These are phyloP conservation scores for Plasmodium fragile DNA, from an alignment of 169 alveolate species.

Conservation along the genomic window DNA sequence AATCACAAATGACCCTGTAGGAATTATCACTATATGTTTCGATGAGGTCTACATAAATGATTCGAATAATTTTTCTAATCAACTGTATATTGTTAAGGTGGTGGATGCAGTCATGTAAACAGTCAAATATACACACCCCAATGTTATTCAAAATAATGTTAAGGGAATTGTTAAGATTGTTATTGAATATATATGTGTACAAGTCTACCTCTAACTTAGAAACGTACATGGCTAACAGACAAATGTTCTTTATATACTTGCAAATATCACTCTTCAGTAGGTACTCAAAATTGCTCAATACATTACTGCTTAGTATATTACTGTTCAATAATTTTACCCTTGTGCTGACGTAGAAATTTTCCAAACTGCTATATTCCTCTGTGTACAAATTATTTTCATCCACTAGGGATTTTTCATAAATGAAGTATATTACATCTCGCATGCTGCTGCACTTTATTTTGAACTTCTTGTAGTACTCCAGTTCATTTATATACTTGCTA, in stretches of 20 bases:
- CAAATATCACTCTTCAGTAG: slow-evolving; percentile 32
- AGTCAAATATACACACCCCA: slow-evolving; percentile 51
- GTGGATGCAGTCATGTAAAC: slow-evolving; percentile 22
- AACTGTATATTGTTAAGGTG: slow-evolving; percentile 62
- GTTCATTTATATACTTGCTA: slow-evolving; percentile 42
- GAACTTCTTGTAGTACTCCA: slow-evolving; percentile 65
- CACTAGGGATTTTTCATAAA: slow-evolving; percentile 24
- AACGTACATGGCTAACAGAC: slow-evolving; percentile 60
- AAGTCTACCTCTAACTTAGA: slow-evolving; percentile 65
- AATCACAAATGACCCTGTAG: slow-evolving; percentile 49
- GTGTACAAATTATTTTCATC: slow-evolving; percentile 50
- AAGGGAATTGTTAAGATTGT: slow-evolving; percentile 25
- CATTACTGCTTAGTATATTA: slow-evolving; percentile 48
- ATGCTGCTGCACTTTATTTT: slow-evolving; percentile 58
- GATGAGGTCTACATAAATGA: slow-evolving; percentile 55
- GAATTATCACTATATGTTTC: slow-evolving; percentile 57
- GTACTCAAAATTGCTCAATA: slow-evolving; percentile 24
- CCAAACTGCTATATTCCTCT: slow-evolving; percentile 47
- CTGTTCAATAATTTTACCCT: slow-evolving; percentile 72
- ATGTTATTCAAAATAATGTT: slow-evolving; percentile 42
- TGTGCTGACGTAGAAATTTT: slow-evolving; percentile 52
- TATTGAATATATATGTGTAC: slow-evolving; percentile 35
- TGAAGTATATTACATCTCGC: slow-evolving; percentile 40
- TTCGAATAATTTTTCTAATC: slow-evolving; percentile 66
- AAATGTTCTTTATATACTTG: slow-evolving; percentile 56